Evolutionary conservation across 768 basidiomycete species (phyloP).

Genomic region (Pleurotus citrinopileatus): DNA sequence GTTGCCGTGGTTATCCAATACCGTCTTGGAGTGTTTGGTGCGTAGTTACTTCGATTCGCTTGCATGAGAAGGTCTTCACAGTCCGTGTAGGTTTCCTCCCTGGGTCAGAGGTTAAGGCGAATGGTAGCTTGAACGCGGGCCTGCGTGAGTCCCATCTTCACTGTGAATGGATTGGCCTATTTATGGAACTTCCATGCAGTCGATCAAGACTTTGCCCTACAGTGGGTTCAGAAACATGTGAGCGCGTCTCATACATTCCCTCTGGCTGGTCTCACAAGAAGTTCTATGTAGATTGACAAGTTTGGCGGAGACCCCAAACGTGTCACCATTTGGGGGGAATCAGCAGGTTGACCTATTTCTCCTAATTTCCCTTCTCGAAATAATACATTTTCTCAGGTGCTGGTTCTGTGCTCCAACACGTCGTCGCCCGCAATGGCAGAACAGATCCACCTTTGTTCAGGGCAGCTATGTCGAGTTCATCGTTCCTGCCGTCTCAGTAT

Average conservation of each 20-base stretch:
- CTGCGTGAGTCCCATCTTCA: not conserved
- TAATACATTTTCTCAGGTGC: constrained; percentile 25
- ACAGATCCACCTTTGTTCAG: constrained; percentile 28
- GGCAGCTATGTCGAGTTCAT: constrained; percentile 26
- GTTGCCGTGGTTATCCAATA: constrained; percentile 41
- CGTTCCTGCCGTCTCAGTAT: constrained; percentile 27
- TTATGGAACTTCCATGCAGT: no score
- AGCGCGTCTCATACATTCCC: not conserved
- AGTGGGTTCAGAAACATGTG: constrained; percentile 44
- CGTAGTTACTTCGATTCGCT: not conserved
- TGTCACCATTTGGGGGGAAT: constrained; percentile 5
- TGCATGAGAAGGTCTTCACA: not conserved
- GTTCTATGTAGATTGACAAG: constrained; percentile 1
- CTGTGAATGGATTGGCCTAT: no score
- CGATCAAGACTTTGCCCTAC: constrained; percentile 27
- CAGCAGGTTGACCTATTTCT: not conserved
- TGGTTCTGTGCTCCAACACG: constrained; percentile 30
- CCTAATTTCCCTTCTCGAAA: constrained; percentile 2
- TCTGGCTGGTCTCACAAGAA: not conserved
- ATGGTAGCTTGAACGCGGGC: constrained; percentile 4
- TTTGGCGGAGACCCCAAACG: not conserved
- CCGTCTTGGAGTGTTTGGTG: constrained; percentile 35
- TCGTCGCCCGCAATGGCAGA: constrained; percentile 27
- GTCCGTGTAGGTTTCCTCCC: constrained; percentile 2
- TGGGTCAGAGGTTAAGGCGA: not conserved